Base-by-base conservation (phyloP, 176 grass and related monocot genomes). In the Bonia amplexicaulis region DNA sequence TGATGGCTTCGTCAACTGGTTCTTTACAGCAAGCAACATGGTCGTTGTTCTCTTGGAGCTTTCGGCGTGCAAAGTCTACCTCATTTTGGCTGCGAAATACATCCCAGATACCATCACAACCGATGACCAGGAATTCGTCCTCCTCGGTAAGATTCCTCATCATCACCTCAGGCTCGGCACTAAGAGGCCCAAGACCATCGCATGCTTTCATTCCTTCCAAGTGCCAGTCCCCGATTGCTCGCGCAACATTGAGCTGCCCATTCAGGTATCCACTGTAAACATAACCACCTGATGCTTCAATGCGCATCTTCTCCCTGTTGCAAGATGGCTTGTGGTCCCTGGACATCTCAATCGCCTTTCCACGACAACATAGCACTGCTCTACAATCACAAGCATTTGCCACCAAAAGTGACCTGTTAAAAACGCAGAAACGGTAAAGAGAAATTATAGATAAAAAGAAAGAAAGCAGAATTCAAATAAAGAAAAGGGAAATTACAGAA, bases 31-130 rank as follows among this genome's bases (percentile, higher is more conserved):
- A 98, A 35, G 79, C 33, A 19, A 79, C 78, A 20, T 93, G 96
- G 69, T 98, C 91, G 52, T 96, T 96, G 74, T 98, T 88, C 69
- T 89, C 96, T 66, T 95, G 93, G 49, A 98, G 93, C 74, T 90
- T 98, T 39, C 91, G 84, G 14, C 96, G 91, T 8, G 93, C 93
- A 89, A 96, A 98, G 71, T 96, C 96, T 33, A 98, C 86, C 0
- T 84, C 96, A 86, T 98, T 98, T 77, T 98, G 96, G 74, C 91
- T 98, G 64, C 74, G 85, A 79, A 96, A 98, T 70, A 98, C 96
- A 75, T 98, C 96, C 96, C 96, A 98, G 61, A 98, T 88, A 40
- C 93, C 96, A 67, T 98, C 96, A 60, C 96, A 98, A 13, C 96
- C 96, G 41, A 98, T 92, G 39, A 98, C 94, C 19, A 98, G 83